Evolutionary conservation across 2,329 filamentous ascomycete species (phyloP), one percentile per base, ranked within the genome.

Genomic region (Pseudogymnoascus sp.): DNA sequence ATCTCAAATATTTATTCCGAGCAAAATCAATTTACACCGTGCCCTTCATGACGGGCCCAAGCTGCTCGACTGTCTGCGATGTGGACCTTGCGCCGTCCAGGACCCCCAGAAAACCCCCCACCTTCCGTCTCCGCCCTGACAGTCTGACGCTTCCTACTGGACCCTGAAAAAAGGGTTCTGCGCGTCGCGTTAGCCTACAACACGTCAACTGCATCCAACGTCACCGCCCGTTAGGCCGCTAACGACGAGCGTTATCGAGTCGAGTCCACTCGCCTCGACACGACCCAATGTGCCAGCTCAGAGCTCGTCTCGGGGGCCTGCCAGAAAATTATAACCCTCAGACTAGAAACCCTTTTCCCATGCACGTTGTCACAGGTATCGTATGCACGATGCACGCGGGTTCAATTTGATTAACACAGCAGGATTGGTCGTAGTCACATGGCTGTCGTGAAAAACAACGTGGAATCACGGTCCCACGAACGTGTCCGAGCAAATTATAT

Each of bases 101-200:
- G 41, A 18, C 41, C 41, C 21, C 41, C 41, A 28, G 23, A n/a
- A 12, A 48, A 28, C 15, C 41, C 41, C 41, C 41, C 21, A 28
- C 23, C n/a, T 48, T 21, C 10, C 12, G 9, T n/a, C 15, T 15
- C 41, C 41, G 41, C 41, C 41, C 41, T 48, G 41, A 28, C n/a
- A 48, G 41, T 48, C 23, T 12, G 23, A 28, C 41, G 5, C 41
- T 48, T 48, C 41, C 41, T 48, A 48, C 41, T 48, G 41, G 41
- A 48, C 41, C 41, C 41, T 28, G 41, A 45, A 28, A 48, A 41
- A 48, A 48, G 41, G 41, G 41, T 48, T 48, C 41, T 45, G 41
- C 41, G 41, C 41, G 41, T 48, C 41, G 41, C 41, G 41, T 48
- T 48, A 48, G 41, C 41, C 23, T 28, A 28, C 23, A 48, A 48